phyloP scores from a whole-genome alignment of 768 basidiomycete species.

The Termitomyces sp. region DNA sequence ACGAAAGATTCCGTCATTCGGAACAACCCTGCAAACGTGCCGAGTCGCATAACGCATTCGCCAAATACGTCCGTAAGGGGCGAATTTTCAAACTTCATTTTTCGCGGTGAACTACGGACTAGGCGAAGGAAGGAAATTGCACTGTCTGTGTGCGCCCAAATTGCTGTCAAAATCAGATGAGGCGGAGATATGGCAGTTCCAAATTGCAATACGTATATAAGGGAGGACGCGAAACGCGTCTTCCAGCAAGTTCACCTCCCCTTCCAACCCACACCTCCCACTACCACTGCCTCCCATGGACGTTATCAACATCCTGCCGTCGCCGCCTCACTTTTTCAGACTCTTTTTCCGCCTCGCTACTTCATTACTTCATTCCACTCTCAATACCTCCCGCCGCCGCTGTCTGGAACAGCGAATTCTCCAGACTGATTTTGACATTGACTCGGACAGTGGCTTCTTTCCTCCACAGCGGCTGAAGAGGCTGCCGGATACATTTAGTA shows the following conservation, averaged over 20 bases:
- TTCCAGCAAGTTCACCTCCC: background rate
- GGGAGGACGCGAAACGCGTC: slow-evolving; percentile 8
- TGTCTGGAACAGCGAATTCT: slow-evolving; percentile 25
- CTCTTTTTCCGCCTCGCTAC: slow-evolving; percentile 43
- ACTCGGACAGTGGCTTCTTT: slow-evolving; percentile 76
- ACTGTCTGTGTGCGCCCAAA: slow-evolving; percentile 10
- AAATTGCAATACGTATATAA: slow-evolving; percentile 11
- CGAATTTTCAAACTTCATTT: slow-evolving; percentile 8
- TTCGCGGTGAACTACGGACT: slow-evolving; percentile 11
- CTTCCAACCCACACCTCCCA: background rate
- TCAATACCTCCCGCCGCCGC: slow-evolving; percentile 27
- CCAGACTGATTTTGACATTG: slow-evolving; percentile 49
- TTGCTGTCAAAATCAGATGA: slow-evolving; percentile 17
- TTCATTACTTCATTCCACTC: slow-evolving; percentile 40
- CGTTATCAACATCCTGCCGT: slow-evolving; percentile 43
- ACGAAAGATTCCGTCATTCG: slow-evolving; percentile 29
- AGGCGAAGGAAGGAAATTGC: slow-evolving; percentile 9
- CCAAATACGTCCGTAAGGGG: slow-evolving; percentile 22
- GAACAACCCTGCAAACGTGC: slow-evolving; percentile 17
- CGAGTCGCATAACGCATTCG: slow-evolving; percentile 9
- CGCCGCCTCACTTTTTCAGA: slow-evolving; percentile 46
- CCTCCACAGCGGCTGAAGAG: slow-evolving; percentile 59
- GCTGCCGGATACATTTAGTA: slow-evolving; percentile 45
- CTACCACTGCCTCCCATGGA: slow-evolving; percentile 27
- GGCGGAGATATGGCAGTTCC: slow-evolving; percentile 13